A percentile compares a stretch with the other conserved stretches of the same genome.
These are phyloP conservation scores for Gymnopilus dilepis DNA, from an alignment of 768 basidiomycete genomes.

Conservation along the genomic window DNA sequence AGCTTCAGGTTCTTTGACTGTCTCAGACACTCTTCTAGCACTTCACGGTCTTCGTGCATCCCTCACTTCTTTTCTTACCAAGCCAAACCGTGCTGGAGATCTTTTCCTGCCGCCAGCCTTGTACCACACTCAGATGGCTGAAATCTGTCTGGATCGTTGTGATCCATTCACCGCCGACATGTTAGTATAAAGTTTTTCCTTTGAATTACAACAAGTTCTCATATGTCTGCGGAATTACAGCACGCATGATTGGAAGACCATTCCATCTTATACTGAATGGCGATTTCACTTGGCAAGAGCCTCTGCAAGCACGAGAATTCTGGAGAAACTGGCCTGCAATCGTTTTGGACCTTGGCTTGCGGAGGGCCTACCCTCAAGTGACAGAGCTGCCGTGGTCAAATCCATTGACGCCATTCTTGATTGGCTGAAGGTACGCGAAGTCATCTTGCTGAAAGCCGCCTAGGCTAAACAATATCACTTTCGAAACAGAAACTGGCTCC, in stretches of 20 bases:
- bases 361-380: constrained; percentile 15
- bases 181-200: background rate
- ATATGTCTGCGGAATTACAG: constrained; percentile 1
- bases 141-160: constrained; percentile 22
- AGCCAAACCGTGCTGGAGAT: constrained; percentile 3
- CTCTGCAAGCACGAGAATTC: constrained; percentile 6
- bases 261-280: constrained; percentile 20
- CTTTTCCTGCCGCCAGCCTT: constrained; percentile 5
- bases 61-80: constrained; percentile 17
- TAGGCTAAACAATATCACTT: background rate
- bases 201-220: background rate
- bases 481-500: background rate
- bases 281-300: constrained; percentile 19
- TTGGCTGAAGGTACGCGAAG: constrained; percentile 13
- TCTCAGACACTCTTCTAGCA: constrained; percentile 20
- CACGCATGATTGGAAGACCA: constrained; percentile 12
- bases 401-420: constrained; percentile 10
- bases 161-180: constrained; percentile 17
- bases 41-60: constrained; percentile 20
- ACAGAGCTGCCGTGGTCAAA: constrained; percentile 1
- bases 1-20: background rate
- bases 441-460: background rate
- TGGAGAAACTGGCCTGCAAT: constrained; percentile 4
- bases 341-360: constrained; percentile 16
- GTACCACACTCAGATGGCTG: constrained; percentile 24